phyloP scores from a whole-genome alignment of 257 asterid genomes.

The Schizonepeta tenuifolia region DNA sequence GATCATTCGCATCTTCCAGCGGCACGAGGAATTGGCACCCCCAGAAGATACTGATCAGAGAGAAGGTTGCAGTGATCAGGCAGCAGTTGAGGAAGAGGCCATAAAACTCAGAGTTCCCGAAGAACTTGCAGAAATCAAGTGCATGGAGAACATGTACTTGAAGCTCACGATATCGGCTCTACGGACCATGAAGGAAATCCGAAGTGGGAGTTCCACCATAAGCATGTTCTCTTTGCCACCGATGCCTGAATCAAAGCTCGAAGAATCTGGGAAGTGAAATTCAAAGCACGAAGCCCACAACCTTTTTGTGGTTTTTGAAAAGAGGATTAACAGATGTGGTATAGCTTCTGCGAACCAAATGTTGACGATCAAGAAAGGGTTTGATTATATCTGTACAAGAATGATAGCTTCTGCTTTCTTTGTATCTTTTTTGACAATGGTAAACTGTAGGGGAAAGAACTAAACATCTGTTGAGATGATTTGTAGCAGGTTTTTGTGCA shows the following conservation, averaged over 20 bases:
- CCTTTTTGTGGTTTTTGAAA: background rate
- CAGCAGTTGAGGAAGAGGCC: slow-evolving; percentile 27
- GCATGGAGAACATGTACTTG: slow-evolving; percentile 64
- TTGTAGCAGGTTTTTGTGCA: slow-evolving; percentile 19
- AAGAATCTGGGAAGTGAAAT: slow-evolving; percentile 44
- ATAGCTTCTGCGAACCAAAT: background rate
- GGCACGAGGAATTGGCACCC: slow-evolving; percentile 47
- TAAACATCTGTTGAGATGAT: slow-evolving; percentile 19
- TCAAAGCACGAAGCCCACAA: slow-evolving; percentile 34
- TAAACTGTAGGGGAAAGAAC: slow-evolving; percentile 15
- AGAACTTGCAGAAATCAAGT: slow-evolving; percentile 57
- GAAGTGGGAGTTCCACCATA: slow-evolving; percentile 70
- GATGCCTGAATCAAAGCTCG: slow-evolving; percentile 40
- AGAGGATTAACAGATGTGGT: background rate
- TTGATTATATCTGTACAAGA: slow-evolving; percentile 29
- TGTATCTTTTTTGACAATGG: background rate
- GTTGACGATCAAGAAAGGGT: slow-evolving; percentile 25
- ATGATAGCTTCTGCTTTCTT: background rate
- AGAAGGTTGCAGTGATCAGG: slow-evolving; percentile 31
- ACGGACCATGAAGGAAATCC: slow-evolving; percentile 59
- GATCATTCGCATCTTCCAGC: slow-evolving; percentile 56
- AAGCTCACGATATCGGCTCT: slow-evolving; percentile 67
- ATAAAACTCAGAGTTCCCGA: slow-evolving; percentile 49
- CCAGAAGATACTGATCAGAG: slow-evolving; percentile 41
- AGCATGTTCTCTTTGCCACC: slow-evolving; percentile 78